Base-by-base conservation (phyloP, 805 yeast species). In the Suhomyces sp. region DNA sequence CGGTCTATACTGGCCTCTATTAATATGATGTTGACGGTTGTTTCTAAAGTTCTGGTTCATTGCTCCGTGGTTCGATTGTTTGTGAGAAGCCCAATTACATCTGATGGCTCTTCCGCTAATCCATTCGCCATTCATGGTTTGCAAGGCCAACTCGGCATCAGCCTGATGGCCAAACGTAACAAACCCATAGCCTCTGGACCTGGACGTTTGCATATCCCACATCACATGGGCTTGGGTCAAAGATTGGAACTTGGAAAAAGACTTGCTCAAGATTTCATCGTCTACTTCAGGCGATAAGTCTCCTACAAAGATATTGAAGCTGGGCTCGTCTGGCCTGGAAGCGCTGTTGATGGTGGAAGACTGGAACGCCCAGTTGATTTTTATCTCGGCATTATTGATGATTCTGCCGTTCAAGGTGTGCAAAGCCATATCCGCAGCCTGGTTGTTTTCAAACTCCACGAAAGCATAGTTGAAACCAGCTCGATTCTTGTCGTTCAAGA, bases 121-220 rank as follows among this genome's bases (percentile, higher is more conserved):
- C 66, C 79, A 74, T 55, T 78, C 79, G 48, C 96, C 96, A 67
- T 87, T 87, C 90, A 86, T 88, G 27, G 85, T 70, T 52, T 78
- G 79, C 58, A 89, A 73, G 27, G 96, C 96, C 49, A 67, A 69
- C 61, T 87, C 90, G 2, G 96, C 97, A 58, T 89, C 93, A 17
- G 74, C 70, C 56, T 78, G 81, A 24, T 79, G 81, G 26, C 74
- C 68, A 63, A 91, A 91, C 1, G 93, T 85, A 10, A 90, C 94
- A 69, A 91, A 90, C 2, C 97, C 97, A 65, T 90, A 90, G 36
- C 97, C 96, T 71, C 97, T 79, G 2, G 96, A 89, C 65, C 96
- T 79, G 44, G 96, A 94, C 24, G 94, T 87, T 67, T 88, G 92
- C 96, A 90, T 89, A 67, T 91, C 97, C 97, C 97, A 90, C 97